phyloP scores from a whole-genome alignment of 2,329 filamentous ascomycete species.

The Sphaceloma murrayae region DNA sequence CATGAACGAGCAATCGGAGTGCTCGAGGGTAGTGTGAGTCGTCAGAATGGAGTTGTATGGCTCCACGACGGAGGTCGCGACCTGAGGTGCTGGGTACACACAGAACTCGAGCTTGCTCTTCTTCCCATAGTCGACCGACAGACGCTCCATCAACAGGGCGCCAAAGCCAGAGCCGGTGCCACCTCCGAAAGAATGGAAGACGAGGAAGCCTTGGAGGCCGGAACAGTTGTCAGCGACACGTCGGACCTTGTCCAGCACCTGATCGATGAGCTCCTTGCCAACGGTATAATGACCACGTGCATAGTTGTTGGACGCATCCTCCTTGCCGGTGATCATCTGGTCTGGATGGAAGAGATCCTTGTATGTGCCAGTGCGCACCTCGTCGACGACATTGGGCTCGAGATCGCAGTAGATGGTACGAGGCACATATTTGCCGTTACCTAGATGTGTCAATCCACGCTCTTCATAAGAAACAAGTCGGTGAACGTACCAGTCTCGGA shows the following conservation, averaged over 20 bases:
- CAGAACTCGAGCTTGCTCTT: conserved; percentile 99
- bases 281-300: conserved; percentile 99
- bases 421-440: conserved; percentile 97
- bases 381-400: conserved; percentile 98
- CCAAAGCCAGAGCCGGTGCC: conserved; percentile 98
- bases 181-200: conserved; percentile 99
- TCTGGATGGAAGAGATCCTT: conserved; percentile 96
- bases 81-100: conserved; percentile 95
- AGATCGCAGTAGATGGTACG: conserved; percentile 99
- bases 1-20: conserved; percentile 99
- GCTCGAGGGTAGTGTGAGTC: conserved; percentile 97
- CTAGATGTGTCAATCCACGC: conserved; percentile 39
- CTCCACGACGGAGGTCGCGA: conserved; percentile 94
- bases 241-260: conserved; percentile 94
- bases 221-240: conserved; percentile 96
- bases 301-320: conserved; percentile 99
- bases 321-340: conserved; percentile 99
- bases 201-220: conserved; percentile 96
- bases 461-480: conserved; percentile 43
- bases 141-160: conserved; percentile 95
- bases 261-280: conserved; percentile 98
- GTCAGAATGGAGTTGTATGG: conserved; percentile 99
- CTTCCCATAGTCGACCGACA: conserved; percentile 99
- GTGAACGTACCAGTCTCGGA: conserved; percentile 91
- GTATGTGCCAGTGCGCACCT: conserved; percentile 96